These are phyloP conservation scores for Aspergillus bombycis DNA, from an alignment of 2,329 filamentous ascomycete genomes.

Conservation along the genomic window DNA sequence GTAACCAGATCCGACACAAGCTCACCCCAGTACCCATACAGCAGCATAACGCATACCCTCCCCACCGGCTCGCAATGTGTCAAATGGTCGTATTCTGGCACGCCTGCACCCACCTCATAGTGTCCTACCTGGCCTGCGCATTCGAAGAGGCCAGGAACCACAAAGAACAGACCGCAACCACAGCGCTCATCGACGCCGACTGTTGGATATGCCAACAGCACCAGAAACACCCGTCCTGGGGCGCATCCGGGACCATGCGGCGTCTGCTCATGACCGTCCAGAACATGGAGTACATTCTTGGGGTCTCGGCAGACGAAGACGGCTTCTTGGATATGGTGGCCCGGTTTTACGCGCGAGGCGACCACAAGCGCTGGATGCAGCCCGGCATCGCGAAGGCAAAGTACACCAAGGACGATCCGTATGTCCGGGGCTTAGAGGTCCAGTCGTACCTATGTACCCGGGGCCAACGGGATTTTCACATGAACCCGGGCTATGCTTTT, in stretches of 20 bases:
- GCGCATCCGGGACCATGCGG: neutral
- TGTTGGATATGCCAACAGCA: slow-evolving; percentile 11
- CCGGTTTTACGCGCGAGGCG: slow-evolving; percentile 17
- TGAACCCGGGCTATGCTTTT: slow-evolving; percentile 3
- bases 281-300: slow-evolving; percentile 10
- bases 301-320: neutral
- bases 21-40: neutral
- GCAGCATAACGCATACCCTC: neutral
- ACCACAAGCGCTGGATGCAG: slow-evolving; percentile 14
- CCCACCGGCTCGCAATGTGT: slow-evolving; percentile 1
- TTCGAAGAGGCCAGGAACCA: slow-evolving; percentile 6
- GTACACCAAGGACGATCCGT: neutral
- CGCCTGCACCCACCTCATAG: slow-evolving; percentile 10
- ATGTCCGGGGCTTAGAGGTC: neutral
- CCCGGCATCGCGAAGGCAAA: slow-evolving; percentile 6
- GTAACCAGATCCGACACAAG: neutral
- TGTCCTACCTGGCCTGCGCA: slow-evolving; percentile 4
- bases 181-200: neutral
- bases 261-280: slow-evolving; percentile 3
- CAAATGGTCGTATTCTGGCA: slow-evolving; percentile 14
- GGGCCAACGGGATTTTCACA: neutral
- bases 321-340: slow-evolving; percentile 11
- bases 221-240: neutral
- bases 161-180: neutral
- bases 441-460: neutral